Evolutionary conservation across 129 eudicot species (phyloP).

Genomic region (Heracleum sosnowskyi): DNA sequence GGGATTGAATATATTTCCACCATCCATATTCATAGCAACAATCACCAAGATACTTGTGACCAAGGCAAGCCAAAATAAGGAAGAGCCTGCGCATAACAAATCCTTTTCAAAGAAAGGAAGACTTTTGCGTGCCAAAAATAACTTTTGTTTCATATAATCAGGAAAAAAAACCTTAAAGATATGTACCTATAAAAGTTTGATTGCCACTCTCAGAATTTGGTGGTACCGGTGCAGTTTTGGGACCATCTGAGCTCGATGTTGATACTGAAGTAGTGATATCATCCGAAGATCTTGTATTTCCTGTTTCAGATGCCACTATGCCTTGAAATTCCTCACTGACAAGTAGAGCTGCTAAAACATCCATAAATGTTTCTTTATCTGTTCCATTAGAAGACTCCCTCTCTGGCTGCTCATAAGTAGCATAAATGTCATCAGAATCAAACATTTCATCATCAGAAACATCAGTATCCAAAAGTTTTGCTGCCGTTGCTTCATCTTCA

Average conservation of each 20-base stretch:
- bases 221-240: slow-evolving; percentile 19
- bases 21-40: slow-evolving; percentile 51
- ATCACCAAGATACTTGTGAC: slow-evolving; percentile 57
- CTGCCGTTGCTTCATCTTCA: slow-evolving; percentile 60
- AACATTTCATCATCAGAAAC: slow-evolving; percentile 61
- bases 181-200: slow-evolving; percentile 29
- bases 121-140: background rate
- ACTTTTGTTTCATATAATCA: background rate
- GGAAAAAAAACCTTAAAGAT: background rate
- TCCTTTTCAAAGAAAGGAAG: background rate
- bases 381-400: slow-evolving; percentile 25
- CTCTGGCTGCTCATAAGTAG: slow-evolving; percentile 32
- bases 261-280: slow-evolving; percentile 24
- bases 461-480: slow-evolving; percentile 23
- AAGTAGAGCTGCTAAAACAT: slow-evolving; percentile 78
- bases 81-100: slow-evolving; percentile 45
- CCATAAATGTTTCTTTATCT: slow-evolving; percentile 79
- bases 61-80: slow-evolving; percentile 69
- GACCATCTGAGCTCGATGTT: slow-evolving; percentile 22
- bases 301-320: slow-evolving; percentile 79
- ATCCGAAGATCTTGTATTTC: slow-evolving; percentile 35
- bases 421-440: slow-evolving; percentile 51
- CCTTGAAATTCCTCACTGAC: slow-evolving; percentile 97
- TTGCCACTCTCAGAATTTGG: slow-evolving; percentile 31
- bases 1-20: slow-evolving; percentile 63